These are phyloP conservation scores for Strobilomyces confusus DNA, from an alignment of 768 basidiomycete species.

Conservation along the genomic window DNA sequence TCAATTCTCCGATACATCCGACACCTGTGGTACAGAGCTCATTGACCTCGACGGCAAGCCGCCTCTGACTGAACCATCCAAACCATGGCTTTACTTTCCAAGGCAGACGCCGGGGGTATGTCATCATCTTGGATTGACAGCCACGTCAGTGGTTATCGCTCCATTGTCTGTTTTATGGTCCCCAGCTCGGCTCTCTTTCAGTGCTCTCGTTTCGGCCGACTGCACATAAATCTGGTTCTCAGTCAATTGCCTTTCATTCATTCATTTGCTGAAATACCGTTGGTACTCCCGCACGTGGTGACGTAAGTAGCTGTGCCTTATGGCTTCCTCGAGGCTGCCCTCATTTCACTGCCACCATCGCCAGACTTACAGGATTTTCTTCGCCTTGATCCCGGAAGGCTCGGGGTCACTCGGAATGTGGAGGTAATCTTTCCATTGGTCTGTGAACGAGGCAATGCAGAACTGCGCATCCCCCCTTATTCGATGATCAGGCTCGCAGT, in stretches of 20 bases:
- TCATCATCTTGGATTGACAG: no score
- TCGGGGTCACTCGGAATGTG: conserved; percentile 14
- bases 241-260: neutral
- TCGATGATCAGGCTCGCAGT: conserved; percentile 11
- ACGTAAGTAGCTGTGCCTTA: conserved; percentile 13
- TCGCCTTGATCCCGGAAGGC: conserved; percentile 9
- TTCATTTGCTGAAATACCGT: neutral
- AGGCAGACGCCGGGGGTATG: neutral
- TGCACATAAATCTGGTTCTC: neutral
- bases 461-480: conserved; percentile 6
- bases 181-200: no score
- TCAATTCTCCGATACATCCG: conserved; percentile 4
- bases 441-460: conserved; percentile 15
- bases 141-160: neutral
- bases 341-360: conserved; percentile 21
- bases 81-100: neutral
- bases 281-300: neutral
- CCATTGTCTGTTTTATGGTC: neutral
- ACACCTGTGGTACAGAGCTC: neutral
- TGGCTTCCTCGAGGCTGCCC: conserved; percentile 17
- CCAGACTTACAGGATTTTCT: conserved; percentile 9
- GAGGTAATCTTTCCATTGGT: conserved; percentile 20
- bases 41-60: neutral
- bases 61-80: neutral
- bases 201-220: neutral